Conservation (phyloP, 176 grass and related monocot species). For the Triticum turgidum region DNA sequence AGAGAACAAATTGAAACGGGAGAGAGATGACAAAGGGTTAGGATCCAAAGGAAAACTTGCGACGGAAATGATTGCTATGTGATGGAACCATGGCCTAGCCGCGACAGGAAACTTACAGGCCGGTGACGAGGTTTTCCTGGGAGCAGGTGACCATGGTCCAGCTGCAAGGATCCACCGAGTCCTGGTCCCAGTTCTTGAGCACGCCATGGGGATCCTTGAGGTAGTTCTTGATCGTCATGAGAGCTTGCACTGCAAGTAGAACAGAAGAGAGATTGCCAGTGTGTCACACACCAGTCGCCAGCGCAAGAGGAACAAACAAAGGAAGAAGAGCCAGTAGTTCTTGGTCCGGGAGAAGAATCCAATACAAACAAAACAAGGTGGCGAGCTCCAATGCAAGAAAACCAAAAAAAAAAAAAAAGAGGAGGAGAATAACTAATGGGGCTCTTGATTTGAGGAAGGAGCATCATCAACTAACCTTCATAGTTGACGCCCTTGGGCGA, state of each 20-base stretch:
- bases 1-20: not conserved
- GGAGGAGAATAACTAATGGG: not conserved
- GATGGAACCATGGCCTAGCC: not conserved
- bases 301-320: not conserved
- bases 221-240: conserved; percentile 45
- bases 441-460: conserved; percentile 3
- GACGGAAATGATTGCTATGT: not conserved
- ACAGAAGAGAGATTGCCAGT: not conserved
- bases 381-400: not conserved
- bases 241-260: conserved; percentile 43
- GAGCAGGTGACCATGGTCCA: conserved; percentile 79
- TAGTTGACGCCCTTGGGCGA: conserved; percentile 14
- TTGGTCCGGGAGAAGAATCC: not conserved
- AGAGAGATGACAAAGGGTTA: not conserved
- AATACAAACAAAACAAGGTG: not conserved
- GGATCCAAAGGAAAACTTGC: not conserved
- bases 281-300: not conserved
- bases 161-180: conserved; percentile 70
- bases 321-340: not conserved
- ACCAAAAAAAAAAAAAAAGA: no score
- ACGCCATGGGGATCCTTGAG: conserved; percentile 64
- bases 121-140: conserved; percentile 56
- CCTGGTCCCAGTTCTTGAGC: conserved; percentile 60
- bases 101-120: conserved; percentile 31
- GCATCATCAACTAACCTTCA: not conserved